Base-by-base conservation (phyloP, 1,284 basidiomycete species). In the Trichosporon ovoides region DNA sequence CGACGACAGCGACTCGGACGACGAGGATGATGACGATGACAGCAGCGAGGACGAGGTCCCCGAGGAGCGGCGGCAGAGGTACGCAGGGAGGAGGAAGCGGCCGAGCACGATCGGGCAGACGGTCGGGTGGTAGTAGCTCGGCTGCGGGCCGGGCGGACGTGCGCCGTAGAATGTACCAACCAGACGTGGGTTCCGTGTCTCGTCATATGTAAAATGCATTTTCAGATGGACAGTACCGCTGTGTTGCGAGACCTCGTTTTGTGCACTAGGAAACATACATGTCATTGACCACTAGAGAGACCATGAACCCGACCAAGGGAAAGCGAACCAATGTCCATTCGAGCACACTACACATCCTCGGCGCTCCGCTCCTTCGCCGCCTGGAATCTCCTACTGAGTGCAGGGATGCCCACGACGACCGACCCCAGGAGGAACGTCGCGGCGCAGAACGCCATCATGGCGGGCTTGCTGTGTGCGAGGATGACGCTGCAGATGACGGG, bases 401-500 rank as follows among this genome's bases (percentile, higher is more conserved):
- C 22, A 13, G 55, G 59, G 2, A 60, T 5, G 0, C 36, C 18
- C 0, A 52, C 56, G 7, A 68, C 67, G 7, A 58, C 70, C 0
- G 65, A 62, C 7, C 69, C 71, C 0, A 66, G 40, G 33, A 72
- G 35, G 40, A 66, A 67, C 3, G 66, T 64, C 12, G 60, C 34
- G 0, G 64, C 73, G 46, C 69, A 66, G 58, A 75, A 75, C 1
- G 43, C 43, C 14, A 48, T 48, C 43, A 48, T 48, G 43, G 22
- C 43, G 16, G 43, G 18, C 43, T 48, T 48, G 43, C 43, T 48
- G 22, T 2, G 63, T 53, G 14, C 68, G 57, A 38, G 43, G 16
- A 75, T 55, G 7, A 66, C 67, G 11, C 69, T 69, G 50, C 67
- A 65, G 31, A 72, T 65, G 22, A 71, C 69, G 5, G 75, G 75